Evolutionary conservation across 176 grass and related monocot genomes (phyloP).

Genomic region (Lolium perenne): DNA sequence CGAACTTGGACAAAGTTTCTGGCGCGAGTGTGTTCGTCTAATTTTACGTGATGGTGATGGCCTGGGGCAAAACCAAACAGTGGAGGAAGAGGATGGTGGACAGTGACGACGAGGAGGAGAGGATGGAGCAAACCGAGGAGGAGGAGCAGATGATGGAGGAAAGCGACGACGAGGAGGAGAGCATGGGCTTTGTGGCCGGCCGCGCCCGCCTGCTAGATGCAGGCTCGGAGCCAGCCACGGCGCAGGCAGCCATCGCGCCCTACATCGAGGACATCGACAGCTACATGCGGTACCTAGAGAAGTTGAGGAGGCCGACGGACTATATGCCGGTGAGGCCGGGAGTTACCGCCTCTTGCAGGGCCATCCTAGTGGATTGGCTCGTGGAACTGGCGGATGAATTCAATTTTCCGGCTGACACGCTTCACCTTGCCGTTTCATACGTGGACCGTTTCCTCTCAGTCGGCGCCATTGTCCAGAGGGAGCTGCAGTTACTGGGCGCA

Average conservation of each 20-base stretch:
- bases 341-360: too few relatives aligned
- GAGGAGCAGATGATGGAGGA: background rate
- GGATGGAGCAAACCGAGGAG: too few relatives aligned
- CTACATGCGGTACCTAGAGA: constrained; percentile 46
- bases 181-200: background rate
- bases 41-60: too few relatives aligned
- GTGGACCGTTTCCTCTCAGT: constrained; percentile 44
- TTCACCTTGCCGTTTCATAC: constrained; percentile 53
- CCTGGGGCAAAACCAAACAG: background rate
- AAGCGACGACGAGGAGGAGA: background rate
- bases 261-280: constrained; percentile 23
- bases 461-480: constrained; percentile 29
- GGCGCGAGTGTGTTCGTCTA: too few relatives aligned
- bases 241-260: constrained; percentile 7
- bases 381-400: constrained; percentile 43
- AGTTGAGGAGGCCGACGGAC: too few relatives aligned
- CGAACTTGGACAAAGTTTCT: too few relatives aligned
- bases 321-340: too few relatives aligned
- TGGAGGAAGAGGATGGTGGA: background rate
- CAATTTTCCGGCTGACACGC: constrained; percentile 49
- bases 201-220: background rate
- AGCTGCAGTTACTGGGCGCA: constrained; percentile 51
- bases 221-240: background rate
- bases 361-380: too few relatives aligned
- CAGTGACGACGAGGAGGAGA: too few relatives aligned